Base-by-base conservation (phyloP, 768 basidiomycete genomes). In the Serendipita vermifera region DNA sequence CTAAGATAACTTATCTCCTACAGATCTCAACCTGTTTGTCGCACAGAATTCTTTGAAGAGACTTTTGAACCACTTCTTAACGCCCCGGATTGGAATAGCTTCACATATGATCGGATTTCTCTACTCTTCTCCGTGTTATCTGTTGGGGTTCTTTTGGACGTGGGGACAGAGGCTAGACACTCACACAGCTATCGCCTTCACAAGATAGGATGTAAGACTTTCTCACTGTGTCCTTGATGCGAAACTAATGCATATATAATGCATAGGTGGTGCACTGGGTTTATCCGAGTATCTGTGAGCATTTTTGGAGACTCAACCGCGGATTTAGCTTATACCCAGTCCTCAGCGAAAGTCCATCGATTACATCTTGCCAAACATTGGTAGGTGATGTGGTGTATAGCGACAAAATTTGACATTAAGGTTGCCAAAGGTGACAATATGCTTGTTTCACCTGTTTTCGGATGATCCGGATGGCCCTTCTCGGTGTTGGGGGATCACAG, bases 401-500 rank as follows among this genome's bases (percentile, higher is more conserved):
- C 5, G 17, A n/a, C 22, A 51, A 15, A 31, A 20, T 5, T 15
- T 31, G 22, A 27, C 17, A 51, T 11, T 26, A 9, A 15, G 7
- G 32, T 51, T n/a, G 9, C 35, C n/a, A 9, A 36, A 51, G 46
- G 46, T 15, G 17, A 22, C 32, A 15, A n/a, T 29, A 9, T 51
- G 46, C 3, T 20, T 29, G 22, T 51, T 51, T 31, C 46, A 51
- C 32, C 24, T 51, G 7, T 51, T 22, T 27, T n/a, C 22, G n/a
- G 46, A 51, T 29, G 46, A 51, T n/a, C 46, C 46, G 29, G 46
- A 51, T 26, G 46, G 46, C 11, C 46, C 46, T 22, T 22, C 46
- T 5, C 17, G 46, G 17, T 20, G 46, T 31, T 51, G 17, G 17
- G 46, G 24, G n/a, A 51, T 31, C n/a, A 51, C 46, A n/a, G 46